Evolutionary conservation across 2,329 filamentous ascomycete species (phyloP), one percentile per base, ranked within the genome.

Genomic region (Xylariaceae sp.): DNA sequence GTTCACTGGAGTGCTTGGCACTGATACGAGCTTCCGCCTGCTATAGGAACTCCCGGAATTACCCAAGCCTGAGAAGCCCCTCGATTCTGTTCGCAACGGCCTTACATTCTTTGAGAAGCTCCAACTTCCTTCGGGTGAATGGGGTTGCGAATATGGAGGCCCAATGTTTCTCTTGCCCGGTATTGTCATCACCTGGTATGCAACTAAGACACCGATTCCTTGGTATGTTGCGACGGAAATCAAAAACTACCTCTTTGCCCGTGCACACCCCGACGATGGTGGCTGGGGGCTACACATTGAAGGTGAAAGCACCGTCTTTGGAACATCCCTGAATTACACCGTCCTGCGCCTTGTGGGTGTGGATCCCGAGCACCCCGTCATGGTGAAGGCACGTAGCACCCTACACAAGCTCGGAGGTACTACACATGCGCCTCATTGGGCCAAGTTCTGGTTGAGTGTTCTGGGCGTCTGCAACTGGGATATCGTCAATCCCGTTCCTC

Each of bases 211-310:
- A 55, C 88, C 89, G 3, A 90, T 99, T 59, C 87, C 92, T 1
- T 83, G 85, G 62, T 85, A 89, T 60, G 88, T 92, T 72, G 87
- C 88, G 18, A 90, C 86, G 50, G 94, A 96, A 74, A 95, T 99
- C 71, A 93, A 88, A 72, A 91, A 93, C 67, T 99, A 99, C 74
- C 80, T 99, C 1, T 89, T 91, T 69, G 89, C 91, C 3, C 86
- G 92, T 56, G 90, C 93, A 53, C 80, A 96, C 66, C 88, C 89
- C 0, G 84, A 89, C 53, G 91, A 97, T 73, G 93, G 94, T n/a
- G 94, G 94, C 5, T 99, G 94, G 94, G 94, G 94, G 0, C 77
- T 99, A 44, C 94, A 99, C 68, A 95, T 96, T 57, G 94, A 99
- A 74, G 94, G 87, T 15, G 89, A 96, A 67, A 96, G 90, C 71